phyloP scores from a whole-genome alignment of 2,329 filamentous ascomycete genomes.

The Monosporascus sp. region DNA sequence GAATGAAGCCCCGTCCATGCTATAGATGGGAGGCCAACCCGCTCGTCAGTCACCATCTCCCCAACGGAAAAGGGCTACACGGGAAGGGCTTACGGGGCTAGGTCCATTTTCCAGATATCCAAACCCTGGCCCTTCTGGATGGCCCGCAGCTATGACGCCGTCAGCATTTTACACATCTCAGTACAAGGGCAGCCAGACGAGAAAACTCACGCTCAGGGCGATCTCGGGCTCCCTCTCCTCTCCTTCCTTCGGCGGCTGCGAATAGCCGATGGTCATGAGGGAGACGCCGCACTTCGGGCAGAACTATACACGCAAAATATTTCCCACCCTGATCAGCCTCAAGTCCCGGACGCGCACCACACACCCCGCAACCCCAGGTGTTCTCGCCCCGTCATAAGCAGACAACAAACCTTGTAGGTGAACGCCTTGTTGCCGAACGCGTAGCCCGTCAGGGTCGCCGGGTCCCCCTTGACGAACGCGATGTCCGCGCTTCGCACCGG shows the following conservation, averaged over 20 bases:
- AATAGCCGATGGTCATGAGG: slow-evolving; percentile 26
- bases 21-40: slow-evolving; percentile 8
- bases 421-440: slow-evolving; percentile 33
- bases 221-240: slow-evolving; percentile 23
- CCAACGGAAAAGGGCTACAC: neutral
- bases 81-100: slow-evolving; percentile 25
- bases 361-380: no score
- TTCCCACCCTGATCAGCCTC: neutral
- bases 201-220: slow-evolving; percentile 36
- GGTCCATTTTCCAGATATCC: slow-evolving; percentile 35
- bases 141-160: slow-evolving; percentile 29
- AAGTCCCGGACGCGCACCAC: no score
- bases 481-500: slow-evolving; percentile 23
- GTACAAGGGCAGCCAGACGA: no score
- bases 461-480: slow-evolving; percentile 41
- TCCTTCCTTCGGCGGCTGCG: slow-evolving; percentile 16
- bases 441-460: slow-evolving; percentile 37
- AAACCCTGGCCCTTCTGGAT: slow-evolving; percentile 35
- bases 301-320: slow-evolving; percentile 32
- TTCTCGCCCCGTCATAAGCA: no score
- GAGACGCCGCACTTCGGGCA: slow-evolving; percentile 45
- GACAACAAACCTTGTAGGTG: slow-evolving; percentile 34
- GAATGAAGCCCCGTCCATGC: slow-evolving; percentile 32
- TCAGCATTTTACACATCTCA: slow-evolving; percentile 2
- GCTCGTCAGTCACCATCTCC: neutral